phyloP scores from a whole-genome alignment of 2,329 filamentous ascomycete genomes.

The Arthrobotrys sphaeroides region DNA sequence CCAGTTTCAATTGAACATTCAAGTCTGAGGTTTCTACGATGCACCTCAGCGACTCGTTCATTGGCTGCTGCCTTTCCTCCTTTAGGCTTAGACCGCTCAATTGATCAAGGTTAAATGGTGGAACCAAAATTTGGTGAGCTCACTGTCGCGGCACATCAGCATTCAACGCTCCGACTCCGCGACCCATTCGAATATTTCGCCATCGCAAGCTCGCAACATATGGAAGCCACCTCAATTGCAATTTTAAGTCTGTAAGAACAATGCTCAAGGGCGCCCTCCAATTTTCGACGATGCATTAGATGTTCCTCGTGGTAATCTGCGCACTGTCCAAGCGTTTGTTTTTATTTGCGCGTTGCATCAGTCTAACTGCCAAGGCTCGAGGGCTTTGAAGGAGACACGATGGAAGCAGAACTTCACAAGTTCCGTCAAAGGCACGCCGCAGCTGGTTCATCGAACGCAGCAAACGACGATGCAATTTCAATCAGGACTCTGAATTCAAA shows the following conservation, averaged over 20 bases:
- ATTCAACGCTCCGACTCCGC: too few relatives aligned
- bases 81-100: constrained; percentile 26
- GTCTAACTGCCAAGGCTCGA: not conserved
- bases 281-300: too few relatives aligned
- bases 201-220: too few relatives aligned
- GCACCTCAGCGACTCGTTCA: not conserved
- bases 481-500: constrained; percentile 10
- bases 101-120: too few relatives aligned
- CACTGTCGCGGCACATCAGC: too few relatives aligned
- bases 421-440: constrained; percentile 34
- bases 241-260: too few relatives aligned
- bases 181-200: too few relatives aligned
- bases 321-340: constrained; percentile 25
- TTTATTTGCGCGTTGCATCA: not conserved
- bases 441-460: not conserved
- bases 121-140: too few relatives aligned
- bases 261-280: too few relatives aligned
- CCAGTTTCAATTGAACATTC: not conserved
- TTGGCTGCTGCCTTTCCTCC: constrained; percentile 9
- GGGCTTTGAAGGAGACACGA: not conserved
- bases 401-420: constrained; percentile 50
- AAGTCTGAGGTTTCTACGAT: constrained; percentile 27
- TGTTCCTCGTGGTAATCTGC: too few relatives aligned
- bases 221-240: too few relatives aligned
- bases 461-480: constrained; percentile 34